Evolutionary conservation across 225 moss, liverwort and hornwort species (phyloP), one percentile per base, ranked within the genome.

Genomic region (Sphagnum tenellum): DNA sequence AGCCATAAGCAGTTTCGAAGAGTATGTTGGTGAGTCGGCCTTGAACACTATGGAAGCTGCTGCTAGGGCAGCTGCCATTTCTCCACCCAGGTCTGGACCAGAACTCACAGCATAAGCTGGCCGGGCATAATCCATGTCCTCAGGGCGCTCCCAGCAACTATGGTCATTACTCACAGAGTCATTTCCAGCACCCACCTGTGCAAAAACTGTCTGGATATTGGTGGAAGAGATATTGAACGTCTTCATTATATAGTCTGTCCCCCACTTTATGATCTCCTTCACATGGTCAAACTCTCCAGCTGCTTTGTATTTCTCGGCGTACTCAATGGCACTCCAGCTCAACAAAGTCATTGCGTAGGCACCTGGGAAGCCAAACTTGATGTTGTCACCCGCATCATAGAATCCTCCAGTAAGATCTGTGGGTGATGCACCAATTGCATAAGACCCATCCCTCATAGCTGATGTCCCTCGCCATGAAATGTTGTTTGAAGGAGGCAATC

Each of bases 11-110:
- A 91, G 66, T 71, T 77, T 80, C 72, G 63, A 68, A 0, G 91
- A 74, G 70, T 92, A 95, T 12, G 58, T 60, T 7, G 87, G 82
- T 49, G 81, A 74, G 49, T 76, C 70, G 1, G 29, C 29, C 59
- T 76, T 72, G 74, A 95, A 95, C 12, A 95, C 76, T 8, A 95
- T 78, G 49, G 94, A 95, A 44, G 94, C 94, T 4, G 94, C 91
- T 66, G 94, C 94, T 56, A 95, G 80, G 4, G 94, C 94, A 8
- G 94, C 94, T 49, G 94, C 91, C 77, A 91, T 84, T 71, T 95
- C 94, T 48, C 70, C 91, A 1, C 84, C 91, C 74, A 75, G 87
- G 77, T 81, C 94, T 72, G 73, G 91, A 59, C 71, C 68, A 14
- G 56, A 4, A 62, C 5, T 68, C 7, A 81, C 89, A 4, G 64